These are phyloP conservation scores for Xylariaceae sp. DNA, from an alignment of 2,329 filamentous ascomycete species.

Conservation along the genomic window DNA sequence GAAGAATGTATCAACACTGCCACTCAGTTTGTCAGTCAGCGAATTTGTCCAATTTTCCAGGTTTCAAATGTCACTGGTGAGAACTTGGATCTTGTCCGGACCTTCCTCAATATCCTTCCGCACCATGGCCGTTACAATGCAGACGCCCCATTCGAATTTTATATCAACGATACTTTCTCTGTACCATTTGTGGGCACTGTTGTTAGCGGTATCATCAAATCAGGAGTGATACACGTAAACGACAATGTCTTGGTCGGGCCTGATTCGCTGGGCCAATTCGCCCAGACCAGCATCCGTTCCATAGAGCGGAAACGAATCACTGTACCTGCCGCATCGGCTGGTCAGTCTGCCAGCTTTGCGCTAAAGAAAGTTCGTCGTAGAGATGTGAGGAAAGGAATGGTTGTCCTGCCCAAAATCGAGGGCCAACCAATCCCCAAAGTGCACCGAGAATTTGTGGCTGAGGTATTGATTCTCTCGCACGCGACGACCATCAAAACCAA, in stretches of 20 bases:
- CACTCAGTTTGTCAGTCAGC: slow-evolving; percentile 89
- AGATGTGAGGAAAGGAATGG: slow-evolving; percentile 97
- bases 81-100: slow-evolving; percentile 83
- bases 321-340: slow-evolving; percentile 82
- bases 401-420: slow-evolving; percentile 81
- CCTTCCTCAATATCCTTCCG: slow-evolving; percentile 91
- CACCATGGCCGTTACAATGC: slow-evolving; percentile 91
- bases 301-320: slow-evolving; percentile 92
- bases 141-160: slow-evolving; percentile 86
- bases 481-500: slow-evolving; percentile 95
- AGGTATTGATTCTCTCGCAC: slow-evolving; percentile 91
- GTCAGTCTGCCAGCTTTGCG: slow-evolving; percentile 89
- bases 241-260: slow-evolving; percentile 86
- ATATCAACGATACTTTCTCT: slow-evolving; percentile 96
- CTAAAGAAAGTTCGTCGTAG: slow-evolving; percentile 82
- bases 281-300: slow-evolving; percentile 77
- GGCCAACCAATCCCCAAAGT: slow-evolving; percentile 67
- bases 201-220: slow-evolving; percentile 88
- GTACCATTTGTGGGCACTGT: slow-evolving; percentile 97
- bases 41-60: slow-evolving; percentile 96
- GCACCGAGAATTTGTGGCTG: slow-evolving; percentile 71
- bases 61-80: slow-evolving; percentile 97
- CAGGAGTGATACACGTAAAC: slow-evolving; percentile 82
- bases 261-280: slow-evolving; percentile 86
- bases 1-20: slow-evolving; percentile 94